Evolutionary conservation across 1,284 basidiomycete genomes (phyloP).

Genomic region (Naganishia albida): DNA sequence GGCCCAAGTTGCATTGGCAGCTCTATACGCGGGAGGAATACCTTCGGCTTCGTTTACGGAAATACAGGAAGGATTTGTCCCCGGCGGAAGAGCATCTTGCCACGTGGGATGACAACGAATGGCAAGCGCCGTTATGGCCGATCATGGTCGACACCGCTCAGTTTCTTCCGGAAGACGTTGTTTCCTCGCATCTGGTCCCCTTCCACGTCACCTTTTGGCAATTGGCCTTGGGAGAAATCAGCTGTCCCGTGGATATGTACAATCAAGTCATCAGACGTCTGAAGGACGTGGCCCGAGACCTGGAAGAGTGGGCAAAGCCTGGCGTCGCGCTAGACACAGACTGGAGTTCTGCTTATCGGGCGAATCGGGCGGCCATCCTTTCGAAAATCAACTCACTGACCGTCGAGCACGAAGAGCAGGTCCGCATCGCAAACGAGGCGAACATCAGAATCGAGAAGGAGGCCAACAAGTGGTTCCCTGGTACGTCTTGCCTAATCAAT

Average conservation of each 20-base stretch:
- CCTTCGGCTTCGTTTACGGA: slow-evolving; percentile 26
- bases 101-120: slow-evolving; percentile 28
- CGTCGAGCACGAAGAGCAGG: slow-evolving; percentile 46
- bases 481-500: neutral
- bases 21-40: slow-evolving; percentile 32
- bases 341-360: slow-evolving; percentile 35
- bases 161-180: slow-evolving; percentile 24
- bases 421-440: slow-evolving; percentile 59
- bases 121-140: slow-evolving; percentile 29
- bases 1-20: slow-evolving; percentile 64
- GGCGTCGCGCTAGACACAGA: slow-evolving; percentile 31
- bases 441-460: slow-evolving; percentile 75
- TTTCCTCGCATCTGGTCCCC: slow-evolving; percentile 49
- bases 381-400: slow-evolving; percentile 39
- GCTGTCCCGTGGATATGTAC: slow-evolving; percentile 61
- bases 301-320: slow-evolving; percentile 41
- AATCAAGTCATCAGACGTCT: slow-evolving; percentile 52
- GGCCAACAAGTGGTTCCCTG: slow-evolving; percentile 79
- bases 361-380: slow-evolving; percentile 29
- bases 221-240: slow-evolving; percentile 80
- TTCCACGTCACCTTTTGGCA: slow-evolving; percentile 97
- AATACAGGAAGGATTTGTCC: slow-evolving; percentile 28
- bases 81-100: slow-evolving; percentile 12
- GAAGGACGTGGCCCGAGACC: slow-evolving; percentile 44
- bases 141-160: slow-evolving; percentile 29